A percentile compares a stretch with the other conserved stretches of the same genome.
Conservation (phyloP, 495 filamentous ascomycete species). For the Platismatia glauca region DNA sequence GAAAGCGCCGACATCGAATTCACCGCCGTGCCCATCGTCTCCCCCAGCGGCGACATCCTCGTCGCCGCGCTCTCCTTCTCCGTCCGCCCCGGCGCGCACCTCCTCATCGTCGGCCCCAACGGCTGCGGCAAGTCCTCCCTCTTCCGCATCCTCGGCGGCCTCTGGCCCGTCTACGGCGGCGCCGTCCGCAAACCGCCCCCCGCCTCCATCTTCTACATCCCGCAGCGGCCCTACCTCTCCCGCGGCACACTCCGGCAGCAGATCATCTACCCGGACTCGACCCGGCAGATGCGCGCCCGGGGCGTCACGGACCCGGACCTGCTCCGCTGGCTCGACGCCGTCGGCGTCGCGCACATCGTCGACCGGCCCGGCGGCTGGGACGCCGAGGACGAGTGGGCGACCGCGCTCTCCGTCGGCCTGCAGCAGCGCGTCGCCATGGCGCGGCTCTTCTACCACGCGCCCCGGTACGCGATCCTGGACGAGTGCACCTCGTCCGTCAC, state of each 20-base stretch:
- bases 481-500: constrained; percentile 94
- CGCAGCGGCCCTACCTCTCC: constrained; percentile 87
- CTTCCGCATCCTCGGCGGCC: constrained; percentile 89
- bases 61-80: constrained; percentile 77
- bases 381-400: constrained; percentile 91
- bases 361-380: constrained; percentile 81
- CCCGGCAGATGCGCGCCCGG: constrained; percentile 77
- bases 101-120: constrained; percentile 92
- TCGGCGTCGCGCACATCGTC: constrained; percentile 78
- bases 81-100: constrained; percentile 75
- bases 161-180: constrained; percentile 98
- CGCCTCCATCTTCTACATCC: constrained; percentile 94
- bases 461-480: constrained; percentile 84
- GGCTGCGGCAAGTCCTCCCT: constrained; percentile 94
- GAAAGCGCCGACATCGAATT: constrained; percentile 82
- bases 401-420: constrained; percentile 78
- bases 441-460: constrained; percentile 86
- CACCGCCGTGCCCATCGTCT: constrained; percentile 88
- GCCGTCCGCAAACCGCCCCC: constrained; percentile 81
- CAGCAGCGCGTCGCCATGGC: constrained; percentile 99
- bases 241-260: constrained; percentile 85
- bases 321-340: constrained; percentile 59
- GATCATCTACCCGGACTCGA: constrained; percentile 89
- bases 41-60: constrained; percentile 88
- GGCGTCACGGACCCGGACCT: constrained; percentile 78